phyloP scores from a whole-genome alignment of 306 rosid genomes.

The Sicyos edulis region DNA sequence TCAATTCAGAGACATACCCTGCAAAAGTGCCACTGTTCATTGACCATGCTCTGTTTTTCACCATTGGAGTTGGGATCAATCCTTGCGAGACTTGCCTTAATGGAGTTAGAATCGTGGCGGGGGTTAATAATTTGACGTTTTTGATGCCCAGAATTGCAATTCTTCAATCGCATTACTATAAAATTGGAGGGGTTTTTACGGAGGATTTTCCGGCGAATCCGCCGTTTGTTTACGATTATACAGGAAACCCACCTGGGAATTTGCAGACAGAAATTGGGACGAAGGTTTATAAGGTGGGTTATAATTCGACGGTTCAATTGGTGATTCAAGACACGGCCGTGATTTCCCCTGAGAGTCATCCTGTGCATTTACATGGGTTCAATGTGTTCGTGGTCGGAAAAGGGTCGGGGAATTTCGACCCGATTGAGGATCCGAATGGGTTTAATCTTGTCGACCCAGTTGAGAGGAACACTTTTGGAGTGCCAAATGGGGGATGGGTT shows the following conservation, averaged over 20 bases:
- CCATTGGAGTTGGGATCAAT: slow-evolving; percentile 44
- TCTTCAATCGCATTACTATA: slow-evolving; percentile 63
- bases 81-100: slow-evolving; percentile 41
- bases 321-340: slow-evolving; percentile 47
- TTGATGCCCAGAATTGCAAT: slow-evolving; percentile 46
- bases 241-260: no score
- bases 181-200: not conserved
- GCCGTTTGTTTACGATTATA: no score
- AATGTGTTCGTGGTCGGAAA: slow-evolving; percentile 65
- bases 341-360: slow-evolving; percentile 65
- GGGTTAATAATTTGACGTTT: slow-evolving; percentile 25
- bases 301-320: no score
- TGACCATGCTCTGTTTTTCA: slow-evolving; percentile 52
- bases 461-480: no score
- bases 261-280: no score
- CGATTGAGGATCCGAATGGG: slow-evolving; percentile 35
- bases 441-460: slow-evolving; percentile 36
- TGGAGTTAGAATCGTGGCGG: slow-evolving; percentile 27
- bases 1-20: slow-evolving; percentile 54
- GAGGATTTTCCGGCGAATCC: no score
- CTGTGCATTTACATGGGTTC: slow-evolving; percentile 57
- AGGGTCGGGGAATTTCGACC: slow-evolving; percentile 64
- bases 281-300: no score
- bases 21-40: slow-evolving; percentile 42
- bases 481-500: no score